Evolutionary conservation across 2,329 filamentous ascomycete species (phyloP).

Genomic region (Fusarium sambucinum): DNA sequence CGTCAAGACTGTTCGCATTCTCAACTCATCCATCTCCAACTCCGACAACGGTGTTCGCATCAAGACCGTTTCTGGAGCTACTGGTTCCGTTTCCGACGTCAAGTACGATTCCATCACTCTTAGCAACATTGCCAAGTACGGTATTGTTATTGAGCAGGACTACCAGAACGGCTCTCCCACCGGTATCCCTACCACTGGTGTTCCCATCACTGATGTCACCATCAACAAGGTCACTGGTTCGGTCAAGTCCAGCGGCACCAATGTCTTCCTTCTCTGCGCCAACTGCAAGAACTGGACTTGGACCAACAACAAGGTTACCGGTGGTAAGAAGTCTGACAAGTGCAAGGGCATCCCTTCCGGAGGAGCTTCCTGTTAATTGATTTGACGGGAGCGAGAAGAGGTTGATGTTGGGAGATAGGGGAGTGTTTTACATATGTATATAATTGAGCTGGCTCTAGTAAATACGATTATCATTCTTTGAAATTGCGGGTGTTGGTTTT

Average conservation of each 20-base stretch:
- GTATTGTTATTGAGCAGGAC: slow-evolving; percentile 58
- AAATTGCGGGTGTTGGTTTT: too few species aligned
- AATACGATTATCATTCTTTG: neutral
- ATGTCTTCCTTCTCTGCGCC: slow-evolving; percentile 67
- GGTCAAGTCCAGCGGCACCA: slow-evolving; percentile 54
- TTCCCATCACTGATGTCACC: slow-evolving; percentile 66
- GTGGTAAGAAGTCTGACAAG: slow-evolving; percentile 58
- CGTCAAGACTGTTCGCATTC: slow-evolving; percentile 64
- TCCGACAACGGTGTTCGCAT: slow-evolving; percentile 66
- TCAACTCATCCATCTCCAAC: slow-evolving; percentile 62
- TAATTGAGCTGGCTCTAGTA: neutral
- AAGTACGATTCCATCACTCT: slow-evolving; percentile 60
- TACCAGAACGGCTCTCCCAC: slow-evolving; percentile 63
- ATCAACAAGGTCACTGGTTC: slow-evolving; percentile 59
- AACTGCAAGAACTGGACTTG: slow-evolving; percentile 65
- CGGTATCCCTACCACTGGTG: slow-evolving; percentile 60
- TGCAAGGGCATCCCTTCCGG: slow-evolving; percentile 48
- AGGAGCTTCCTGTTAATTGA: slow-evolving; percentile 42
- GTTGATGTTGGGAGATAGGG: neutral
- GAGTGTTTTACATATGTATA: neutral
- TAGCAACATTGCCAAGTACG: slow-evolving; percentile 56
- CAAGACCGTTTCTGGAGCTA: slow-evolving; percentile 63
- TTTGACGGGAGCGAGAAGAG: neutral
- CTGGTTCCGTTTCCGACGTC: slow-evolving; percentile 58
- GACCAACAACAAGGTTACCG: slow-evolving; percentile 61